Evolutionary conservation across 2,329 filamentous ascomycete species (phyloP).

Genomic region (Xylariaceae sp.): DNA sequence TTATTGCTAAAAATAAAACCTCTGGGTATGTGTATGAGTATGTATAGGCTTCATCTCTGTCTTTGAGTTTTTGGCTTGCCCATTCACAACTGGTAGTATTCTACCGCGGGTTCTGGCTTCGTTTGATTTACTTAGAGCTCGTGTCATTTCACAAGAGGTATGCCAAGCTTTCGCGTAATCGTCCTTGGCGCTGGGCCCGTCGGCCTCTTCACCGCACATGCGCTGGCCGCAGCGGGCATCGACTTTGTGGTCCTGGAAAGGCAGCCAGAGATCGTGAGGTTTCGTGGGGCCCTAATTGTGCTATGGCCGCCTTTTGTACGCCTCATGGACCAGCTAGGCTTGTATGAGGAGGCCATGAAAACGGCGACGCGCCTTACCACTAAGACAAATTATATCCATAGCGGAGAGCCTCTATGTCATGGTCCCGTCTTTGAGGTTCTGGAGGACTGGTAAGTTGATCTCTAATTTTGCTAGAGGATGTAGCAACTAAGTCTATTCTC

Average conservation of each 20-base stretch:
- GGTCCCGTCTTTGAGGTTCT: not conserved
- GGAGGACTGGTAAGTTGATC: constrained; percentile 19
- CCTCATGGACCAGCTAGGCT: constrained; percentile 42
- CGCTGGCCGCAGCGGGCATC: constrained; percentile 33
- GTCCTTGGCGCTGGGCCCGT: constrained; percentile 30
- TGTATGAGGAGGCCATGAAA: constrained; percentile 24
- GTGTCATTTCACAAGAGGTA: not conserved
- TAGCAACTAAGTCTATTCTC: not conserved
- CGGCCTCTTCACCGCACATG: constrained; percentile 33
- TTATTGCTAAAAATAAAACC: no score
- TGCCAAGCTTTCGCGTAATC: constrained; percentile 28
- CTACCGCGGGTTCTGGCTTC: not conserved
- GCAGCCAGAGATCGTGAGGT: constrained; percentile 32
- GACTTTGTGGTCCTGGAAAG: constrained; percentile 45
- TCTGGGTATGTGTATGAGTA: no score
- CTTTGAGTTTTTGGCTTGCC: no score
- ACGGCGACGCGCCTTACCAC: not conserved
- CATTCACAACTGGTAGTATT: no score
- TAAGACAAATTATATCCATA: constrained; percentile 20
- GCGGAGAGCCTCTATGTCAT: constrained; percentile 6
- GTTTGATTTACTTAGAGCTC: not conserved
- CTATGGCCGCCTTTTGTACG: constrained; percentile 37
- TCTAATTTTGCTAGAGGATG: not conserved
- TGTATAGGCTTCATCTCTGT: no score
- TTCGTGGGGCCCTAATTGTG: constrained; percentile 39